Base-by-base conservation (phyloP, 306 rosid species). In the Lathyrus tuberosus region DNA sequence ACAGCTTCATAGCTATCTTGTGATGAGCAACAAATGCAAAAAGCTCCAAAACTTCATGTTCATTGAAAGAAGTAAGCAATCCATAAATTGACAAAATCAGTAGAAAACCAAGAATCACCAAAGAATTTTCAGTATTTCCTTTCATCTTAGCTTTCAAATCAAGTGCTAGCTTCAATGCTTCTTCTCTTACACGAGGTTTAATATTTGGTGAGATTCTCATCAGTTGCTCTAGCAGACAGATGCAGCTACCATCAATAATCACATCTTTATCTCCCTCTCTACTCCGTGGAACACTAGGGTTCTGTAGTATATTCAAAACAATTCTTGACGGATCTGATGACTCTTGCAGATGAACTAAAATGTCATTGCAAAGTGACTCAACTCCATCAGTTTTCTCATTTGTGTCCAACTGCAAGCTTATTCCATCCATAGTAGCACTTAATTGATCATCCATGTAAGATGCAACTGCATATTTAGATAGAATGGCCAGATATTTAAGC, bases 241-340 rank as follows among this genome's bases (percentile, higher is more conserved):
- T 66, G 67, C 44, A 71, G 22, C 69, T 15, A 8, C 7, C 67
- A 64, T 72, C 66, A 60, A 65, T 12, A 67, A 42, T 63, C 54
- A 18, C 81, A 43, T 14, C 43, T 9, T 11, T 28, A 20, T 64
- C 79, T 68, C 43, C 70, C 18, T 65, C 73, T 48, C 28, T 38
- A 81, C 75, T 71, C 31, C 61, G 60, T 4, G 77, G 70, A 59
- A 67, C 6, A 28, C 78, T 51, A 37, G 65, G 13, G 24, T 69
- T 57, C 70, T 47, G 79, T 47, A 89, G 76, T 33, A 70, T 22
- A 75, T 82, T 81, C 77, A 87, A 60, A 22, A 75, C 81, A 65
- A 76, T 54, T 65, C 82, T 79, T 59, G 87, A 79, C 9, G 87
- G 89, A 48, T 87, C 85, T 47, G 71, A 46, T 46, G 41, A 24